Evolutionary conservation across 2,329 filamentous ascomycete species (phyloP).

Genomic region (Fusarium vanettenii): DNA sequence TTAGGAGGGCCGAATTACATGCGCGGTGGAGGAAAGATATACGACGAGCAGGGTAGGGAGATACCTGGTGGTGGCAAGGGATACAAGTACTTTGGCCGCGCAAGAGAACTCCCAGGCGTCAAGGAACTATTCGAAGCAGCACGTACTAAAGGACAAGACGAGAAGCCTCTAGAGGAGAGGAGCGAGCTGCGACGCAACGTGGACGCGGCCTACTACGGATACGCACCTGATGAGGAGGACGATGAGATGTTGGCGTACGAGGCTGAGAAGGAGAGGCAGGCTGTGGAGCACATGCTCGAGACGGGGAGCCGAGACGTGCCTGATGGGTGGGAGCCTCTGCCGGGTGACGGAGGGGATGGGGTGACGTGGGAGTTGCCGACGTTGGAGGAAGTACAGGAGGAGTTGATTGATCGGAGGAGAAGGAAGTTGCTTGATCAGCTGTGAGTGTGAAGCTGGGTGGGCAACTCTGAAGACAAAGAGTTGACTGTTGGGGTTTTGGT

Average conservation of each 20-base stretch:
- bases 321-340: conserved; percentile 84
- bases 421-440: conserved; percentile 88
- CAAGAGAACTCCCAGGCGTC: conserved; percentile 89
- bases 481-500: not conserved
- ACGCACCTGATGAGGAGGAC: conserved; percentile 92
- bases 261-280: conserved; percentile 83
- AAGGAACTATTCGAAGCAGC: conserved; percentile 95
- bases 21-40: conserved; percentile 76
- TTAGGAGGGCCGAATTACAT: conserved; percentile 98
- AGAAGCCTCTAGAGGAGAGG: conserved; percentile 74
- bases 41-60: conserved; percentile 79
- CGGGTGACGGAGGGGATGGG: conserved; percentile 88
- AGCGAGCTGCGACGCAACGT: conserved; percentile 80
- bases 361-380: conserved; percentile 85
- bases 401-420: conserved; percentile 87
- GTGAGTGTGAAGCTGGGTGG: not conserved
- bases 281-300: conserved; percentile 74
- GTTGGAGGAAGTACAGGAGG: conserved; percentile 91
- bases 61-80: conserved; percentile 84
- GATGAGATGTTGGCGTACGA: conserved; percentile 84
- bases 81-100: conserved; percentile 94
- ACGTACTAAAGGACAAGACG: conserved; percentile 64
- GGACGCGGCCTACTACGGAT: conserved; percentile 96
- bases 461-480: not conserved
- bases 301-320: conserved; percentile 68